Evolutionary conservation across 805 yeast species (phyloP), one percentile per base, ranked within the genome.

Genomic region (Starmerella cellae): DNA sequence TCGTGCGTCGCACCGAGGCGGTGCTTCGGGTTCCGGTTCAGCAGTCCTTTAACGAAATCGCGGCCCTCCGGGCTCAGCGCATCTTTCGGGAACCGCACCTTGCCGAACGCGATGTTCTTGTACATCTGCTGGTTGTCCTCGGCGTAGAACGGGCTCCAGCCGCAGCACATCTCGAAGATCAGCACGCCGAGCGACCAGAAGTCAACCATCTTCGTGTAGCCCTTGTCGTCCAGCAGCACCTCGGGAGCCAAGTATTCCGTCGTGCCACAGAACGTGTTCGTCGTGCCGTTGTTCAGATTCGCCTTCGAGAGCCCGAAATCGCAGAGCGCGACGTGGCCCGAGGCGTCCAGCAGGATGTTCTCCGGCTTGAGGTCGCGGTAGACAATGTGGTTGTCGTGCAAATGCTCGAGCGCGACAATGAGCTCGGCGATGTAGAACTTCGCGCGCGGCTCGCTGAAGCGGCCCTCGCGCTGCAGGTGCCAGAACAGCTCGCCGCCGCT

Each of bases 101-200:
- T 91, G 49, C 98, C 98, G 64, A 85, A 91, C 4, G 97, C 98
- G 66, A 91, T 91, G 64, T 91, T 91, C 66, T 88, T 91, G 66
- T 91, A 91, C 98, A 91, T 91, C 63, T 91, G 95, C 66, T 91
- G 97, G 39, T 94, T 85, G 61, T 84, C 88, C 49, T 88, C 96
- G 22, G 97, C 98, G 57, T 84, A 91, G 62, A 91, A 91, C 42
- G 98, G 98, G 4, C 95, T 82, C 98, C 97, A 91, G 39, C 98
- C 98, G 66, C 97, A 91, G 63, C 97, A 87, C 98, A 91, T 91
- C 66, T 91, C 98, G 63, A 91, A 91, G 36, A 91, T 85, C 45
- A 91, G 68, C 21, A 91, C 98, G 46, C 98, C 98, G 45, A 91
- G 67, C 2, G 97, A 87, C 98, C 98, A 91, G 56, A 91, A 91